Conservation (phyloP, 805 yeast genomes). For the Lachancea fermentati region DNA sequence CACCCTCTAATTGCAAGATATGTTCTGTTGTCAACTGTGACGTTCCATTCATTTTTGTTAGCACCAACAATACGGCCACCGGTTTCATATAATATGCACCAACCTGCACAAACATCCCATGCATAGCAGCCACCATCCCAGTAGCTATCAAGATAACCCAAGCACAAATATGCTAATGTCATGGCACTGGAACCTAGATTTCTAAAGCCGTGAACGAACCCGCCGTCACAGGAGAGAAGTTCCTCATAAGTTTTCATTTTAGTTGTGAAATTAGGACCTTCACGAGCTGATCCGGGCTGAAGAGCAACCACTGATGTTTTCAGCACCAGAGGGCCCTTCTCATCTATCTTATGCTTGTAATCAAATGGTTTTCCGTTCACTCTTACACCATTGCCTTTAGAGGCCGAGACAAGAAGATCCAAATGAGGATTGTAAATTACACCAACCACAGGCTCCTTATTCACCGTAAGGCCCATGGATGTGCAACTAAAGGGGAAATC, state of each 20-base stretch:
- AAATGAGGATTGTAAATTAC: conserved; percentile 59
- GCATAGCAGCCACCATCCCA: conserved; percentile 68
- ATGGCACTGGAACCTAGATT: conserved; percentile 62
- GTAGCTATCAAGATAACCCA: conserved; percentile 55
- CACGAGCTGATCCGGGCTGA: conserved; percentile 82
- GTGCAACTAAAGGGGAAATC: conserved; percentile 59
- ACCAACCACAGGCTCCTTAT: conserved; percentile 50
- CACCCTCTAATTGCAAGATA: conserved; percentile 54
- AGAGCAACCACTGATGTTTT: conserved; percentile 84
- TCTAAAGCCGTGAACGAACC: conserved; percentile 73
- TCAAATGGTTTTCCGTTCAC: conserved; percentile 41
- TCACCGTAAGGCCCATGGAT: conserved; percentile 51
- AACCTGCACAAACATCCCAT: conserved; percentile 72
- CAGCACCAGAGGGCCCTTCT: conserved; percentile 80
- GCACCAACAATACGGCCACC: conserved; percentile 57
- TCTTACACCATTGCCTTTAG: conserved; percentile 50
- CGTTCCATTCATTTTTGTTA: conserved; percentile 42
- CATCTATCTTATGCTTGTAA: conserved; percentile 61
- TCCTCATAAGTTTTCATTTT: conserved; percentile 76
- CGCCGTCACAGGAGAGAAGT: conserved; percentile 82
- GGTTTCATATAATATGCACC: conserved; percentile 56
- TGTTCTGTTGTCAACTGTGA: conserved; percentile 47
- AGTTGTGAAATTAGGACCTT: conserved; percentile 82
- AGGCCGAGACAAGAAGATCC: conserved; percentile 46
- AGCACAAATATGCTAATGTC: conserved; percentile 53